Percentiles rank a stretch among this genome's conserved stretches.
These are phyloP conservation scores for Lachnellula arida DNA, from an alignment of 2,329 filamentous ascomycete species.

Conservation along the genomic window DNA sequence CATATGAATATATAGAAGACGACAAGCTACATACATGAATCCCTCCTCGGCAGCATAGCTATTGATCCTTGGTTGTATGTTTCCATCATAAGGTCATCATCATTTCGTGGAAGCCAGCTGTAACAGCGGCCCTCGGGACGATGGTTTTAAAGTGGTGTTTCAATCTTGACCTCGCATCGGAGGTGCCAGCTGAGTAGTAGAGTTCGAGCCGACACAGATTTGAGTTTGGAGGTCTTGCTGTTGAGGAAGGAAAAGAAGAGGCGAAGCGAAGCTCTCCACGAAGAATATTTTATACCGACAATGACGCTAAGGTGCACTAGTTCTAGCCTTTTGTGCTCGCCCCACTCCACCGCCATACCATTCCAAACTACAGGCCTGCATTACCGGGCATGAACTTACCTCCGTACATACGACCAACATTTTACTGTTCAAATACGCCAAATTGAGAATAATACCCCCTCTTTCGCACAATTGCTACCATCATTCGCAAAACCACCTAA, in stretches of 20 bases:
- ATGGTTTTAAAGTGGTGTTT: conserved; percentile 74
- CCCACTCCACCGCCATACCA: background rate
- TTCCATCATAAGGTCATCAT: conserved; percentile 63
- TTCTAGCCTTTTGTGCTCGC: no score
- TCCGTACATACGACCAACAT: background rate
- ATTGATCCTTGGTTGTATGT: conserved; percentile 36
- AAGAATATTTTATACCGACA: no score
- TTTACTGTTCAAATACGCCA: background rate
- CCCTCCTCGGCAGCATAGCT: background rate
- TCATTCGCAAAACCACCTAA: conserved; percentile 1
- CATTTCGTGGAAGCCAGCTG: conserved; percentile 60
- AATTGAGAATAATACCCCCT: background rate
- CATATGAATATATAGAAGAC: conserved; percentile 12
- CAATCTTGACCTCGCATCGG: conserved; percentile 68
- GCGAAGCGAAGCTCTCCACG: background rate
- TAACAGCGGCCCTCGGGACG: conserved; percentile 62
- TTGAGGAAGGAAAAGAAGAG: conserved; percentile 37
- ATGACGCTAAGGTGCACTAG: no score
- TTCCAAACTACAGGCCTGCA: background rate
- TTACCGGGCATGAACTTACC: background rate
- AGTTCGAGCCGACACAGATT: conserved; percentile 63
- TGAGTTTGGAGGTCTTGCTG: conserved; percentile 67
- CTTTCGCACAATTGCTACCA: background rate
- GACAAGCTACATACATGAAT: conserved; percentile 11
- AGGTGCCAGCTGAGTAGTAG: conserved; percentile 62